Conservation (phyloP, 345 rosid genomes). For the Microthlaspi erraticum region DNA sequence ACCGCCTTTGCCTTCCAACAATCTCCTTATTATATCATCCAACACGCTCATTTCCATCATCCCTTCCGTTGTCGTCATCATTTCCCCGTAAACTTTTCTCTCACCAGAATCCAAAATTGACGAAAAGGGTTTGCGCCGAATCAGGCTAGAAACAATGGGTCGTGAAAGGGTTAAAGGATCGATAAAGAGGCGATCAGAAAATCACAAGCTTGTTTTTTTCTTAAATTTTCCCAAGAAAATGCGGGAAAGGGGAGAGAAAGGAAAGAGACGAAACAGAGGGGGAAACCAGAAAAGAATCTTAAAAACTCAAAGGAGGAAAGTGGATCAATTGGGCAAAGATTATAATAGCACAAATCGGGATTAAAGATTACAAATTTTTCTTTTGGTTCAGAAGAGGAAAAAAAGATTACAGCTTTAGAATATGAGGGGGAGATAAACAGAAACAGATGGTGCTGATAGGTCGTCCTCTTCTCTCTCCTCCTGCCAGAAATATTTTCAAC, state of each 20-base stretch:
- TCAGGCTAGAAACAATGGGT: constrained; percentile 32
- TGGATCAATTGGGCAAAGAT: constrained; percentile 34
- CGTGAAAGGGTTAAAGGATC: constrained; percentile 16
- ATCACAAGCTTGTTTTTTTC: not conserved
- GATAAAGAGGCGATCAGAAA: constrained; percentile 5
- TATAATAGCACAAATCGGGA: constrained; percentile 27
- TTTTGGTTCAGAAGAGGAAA: constrained; percentile 26
- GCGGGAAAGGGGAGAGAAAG: constrained; percentile 26
- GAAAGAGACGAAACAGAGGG: constrained; percentile 29
- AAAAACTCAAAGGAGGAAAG: constrained; percentile 29
- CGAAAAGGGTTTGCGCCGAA: constrained; percentile 33
- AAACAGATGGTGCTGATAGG: constrained; percentile 39
- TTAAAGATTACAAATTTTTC: not conserved
- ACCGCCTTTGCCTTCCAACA: constrained; percentile 89
- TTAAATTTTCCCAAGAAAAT: constrained; percentile 39
- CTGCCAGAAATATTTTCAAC: constrained; percentile 29
- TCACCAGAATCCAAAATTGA: constrained; percentile 25
- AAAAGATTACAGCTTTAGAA: constrained; percentile 25
- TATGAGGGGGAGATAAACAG: constrained; percentile 26
- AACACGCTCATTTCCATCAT: constrained; percentile 75
- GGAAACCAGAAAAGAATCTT: constrained; percentile 39
- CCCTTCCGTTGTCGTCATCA: constrained; percentile 75
- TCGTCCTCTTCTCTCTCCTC: constrained; percentile 25
- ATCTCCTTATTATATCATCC: constrained; percentile 94
- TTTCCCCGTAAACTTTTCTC: constrained; percentile 48